These are phyloP conservation scores for Ogataea saltuana DNA, from an alignment of 805 yeast species.

Conservation along the genomic window DNA sequence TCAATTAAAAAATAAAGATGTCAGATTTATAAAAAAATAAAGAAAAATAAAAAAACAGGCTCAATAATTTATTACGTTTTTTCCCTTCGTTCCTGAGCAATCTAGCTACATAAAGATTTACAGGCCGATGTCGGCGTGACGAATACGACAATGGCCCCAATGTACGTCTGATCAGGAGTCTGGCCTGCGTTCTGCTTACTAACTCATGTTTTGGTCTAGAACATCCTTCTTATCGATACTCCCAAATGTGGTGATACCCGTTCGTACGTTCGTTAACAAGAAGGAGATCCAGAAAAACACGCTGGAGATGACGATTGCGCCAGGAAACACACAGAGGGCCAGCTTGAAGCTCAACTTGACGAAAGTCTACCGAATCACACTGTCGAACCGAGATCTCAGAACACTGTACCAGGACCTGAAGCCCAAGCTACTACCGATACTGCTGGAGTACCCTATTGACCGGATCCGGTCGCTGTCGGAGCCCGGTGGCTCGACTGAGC, in stretches of 20 bases:
- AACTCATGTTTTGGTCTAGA: too few species aligned
- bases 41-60: too few species aligned
- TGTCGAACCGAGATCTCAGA: conserved; percentile 29
- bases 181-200: too few species aligned
- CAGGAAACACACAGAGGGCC: background rate
- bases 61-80: too few species aligned
- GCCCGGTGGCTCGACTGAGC: conserved; percentile 3
- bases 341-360: conserved; percentile 19
- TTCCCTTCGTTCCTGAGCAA: too few species aligned
- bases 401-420: conserved; percentile 23
- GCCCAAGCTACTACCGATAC: conserved; percentile 19
- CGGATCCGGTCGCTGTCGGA: conserved; percentile 21
- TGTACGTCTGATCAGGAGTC: conserved; percentile 24
- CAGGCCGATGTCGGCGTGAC: too few species aligned
- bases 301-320: conserved; percentile 14
- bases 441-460: conserved; percentile 25
- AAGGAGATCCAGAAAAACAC: conserved; percentile 26
- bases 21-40: too few species aligned
- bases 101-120: too few species aligned
- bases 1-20: too few species aligned
- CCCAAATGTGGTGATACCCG: conserved; percentile 20
- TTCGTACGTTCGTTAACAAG: conserved; percentile 31
- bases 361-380: conserved; percentile 24
- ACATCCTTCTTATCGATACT: conserved; percentile 27
- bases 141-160: too few species aligned